phyloP scores from a whole-genome alignment of 2,329 filamentous ascomycete species.

The Exophiala sideris region DNA sequence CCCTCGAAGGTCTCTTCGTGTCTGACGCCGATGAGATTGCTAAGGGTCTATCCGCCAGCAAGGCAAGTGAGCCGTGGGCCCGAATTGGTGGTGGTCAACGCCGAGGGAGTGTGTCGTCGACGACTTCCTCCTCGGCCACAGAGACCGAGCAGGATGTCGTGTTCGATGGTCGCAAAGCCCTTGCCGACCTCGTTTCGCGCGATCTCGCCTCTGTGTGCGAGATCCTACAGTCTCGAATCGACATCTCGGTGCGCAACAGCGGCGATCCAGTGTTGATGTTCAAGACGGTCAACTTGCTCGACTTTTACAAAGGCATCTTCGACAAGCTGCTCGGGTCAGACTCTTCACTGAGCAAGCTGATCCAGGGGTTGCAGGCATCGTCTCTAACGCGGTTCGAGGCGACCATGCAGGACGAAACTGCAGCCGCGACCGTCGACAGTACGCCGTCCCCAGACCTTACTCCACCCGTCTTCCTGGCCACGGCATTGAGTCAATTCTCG shows the following conservation, averaged over 20 bases:
- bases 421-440: slow-evolving; percentile 3
- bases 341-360: slow-evolving; percentile 9
- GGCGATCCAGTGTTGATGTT: slow-evolving; percentile 87
- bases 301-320: slow-evolving; percentile 87
- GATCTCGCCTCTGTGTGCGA: slow-evolving; percentile 77
- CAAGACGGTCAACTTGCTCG: slow-evolving; percentile 82
- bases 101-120: slow-evolving; percentile 7
- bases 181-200: slow-evolving; percentile 82
- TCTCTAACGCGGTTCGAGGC: slow-evolving; percentile 44
- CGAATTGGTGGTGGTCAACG: slow-evolving; percentile 37
- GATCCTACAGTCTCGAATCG: slow-evolving; percentile 81
- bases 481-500: slow-evolving; percentile 37
- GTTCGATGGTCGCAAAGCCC: slow-evolving; percentile 77
- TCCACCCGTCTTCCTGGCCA: slow-evolving; percentile 22
- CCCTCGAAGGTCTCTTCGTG: slow-evolving; percentile 85
- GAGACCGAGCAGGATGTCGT: slow-evolving; percentile 55
- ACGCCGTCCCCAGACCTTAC: slow-evolving; percentile 17
- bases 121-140: not conserved
- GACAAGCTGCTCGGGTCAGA: slow-evolving; percentile 65
- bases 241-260: slow-evolving; percentile 88
- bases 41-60: slow-evolving; percentile 72
- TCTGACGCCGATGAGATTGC: slow-evolving; percentile 86
- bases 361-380: slow-evolving; percentile 38
- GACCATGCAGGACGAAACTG: slow-evolving; percentile 20
- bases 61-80: slow-evolving; percentile 81